These are phyloP conservation scores for Peronospora destructor DNA, from an alignment of 352 stramenopile species.

Conservation along the genomic window DNA sequence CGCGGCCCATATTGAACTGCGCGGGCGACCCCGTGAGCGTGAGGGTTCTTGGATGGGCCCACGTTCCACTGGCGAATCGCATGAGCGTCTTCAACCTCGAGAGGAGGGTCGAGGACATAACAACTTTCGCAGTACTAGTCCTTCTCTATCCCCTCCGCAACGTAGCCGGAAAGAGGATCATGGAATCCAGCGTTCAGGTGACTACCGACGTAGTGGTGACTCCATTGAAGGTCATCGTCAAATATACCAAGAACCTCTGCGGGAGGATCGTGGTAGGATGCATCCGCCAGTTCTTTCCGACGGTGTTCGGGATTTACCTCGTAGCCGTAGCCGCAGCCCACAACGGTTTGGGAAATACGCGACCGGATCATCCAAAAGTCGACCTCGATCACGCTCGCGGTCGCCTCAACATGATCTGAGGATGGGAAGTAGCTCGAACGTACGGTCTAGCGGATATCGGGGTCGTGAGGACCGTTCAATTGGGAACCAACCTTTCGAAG, in stretches of 20 bases:
- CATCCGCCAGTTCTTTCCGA: slow-evolving; percentile 12
- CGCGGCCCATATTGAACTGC: slow-evolving; percentile 17
- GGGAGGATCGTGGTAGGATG: slow-evolving; percentile 19
- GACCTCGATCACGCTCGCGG: slow-evolving; percentile 22
- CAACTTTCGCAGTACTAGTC: slow-evolving; percentile 11
- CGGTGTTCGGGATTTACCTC: slow-evolving; percentile 15
- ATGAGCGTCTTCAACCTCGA: slow-evolving; percentile 14
- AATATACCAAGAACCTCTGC: slow-evolving; percentile 17
- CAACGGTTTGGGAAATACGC: slow-evolving; percentile 27
- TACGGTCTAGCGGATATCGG: slow-evolving; percentile 16
- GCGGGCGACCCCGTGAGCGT: slow-evolving; percentile 29
- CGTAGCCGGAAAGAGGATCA: slow-evolving; percentile 20
- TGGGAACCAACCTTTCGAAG: slow-evolving; percentile 19
- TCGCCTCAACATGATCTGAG: slow-evolving; percentile 21
- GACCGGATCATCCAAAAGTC: slow-evolving; percentile 9
- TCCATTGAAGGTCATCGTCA: slow-evolving; percentile 17
- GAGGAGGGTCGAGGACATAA: slow-evolving; percentile 15
- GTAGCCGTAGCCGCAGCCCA: slow-evolving; percentile 26
- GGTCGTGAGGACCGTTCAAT: slow-evolving; percentile 22
- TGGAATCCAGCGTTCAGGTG: slow-evolving; percentile 13
- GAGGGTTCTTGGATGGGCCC: slow-evolving; percentile 18
- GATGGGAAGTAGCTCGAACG: slow-evolving; percentile 15
- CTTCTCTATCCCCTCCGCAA: slow-evolving; percentile 21
- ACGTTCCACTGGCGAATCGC: slow-evolving; percentile 11
- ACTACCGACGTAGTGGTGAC: slow-evolving; percentile 19